Evolutionary conservation across 495 filamentous ascomycete genomes (phyloP).

Genomic region (Podospora tetraspora): DNA sequence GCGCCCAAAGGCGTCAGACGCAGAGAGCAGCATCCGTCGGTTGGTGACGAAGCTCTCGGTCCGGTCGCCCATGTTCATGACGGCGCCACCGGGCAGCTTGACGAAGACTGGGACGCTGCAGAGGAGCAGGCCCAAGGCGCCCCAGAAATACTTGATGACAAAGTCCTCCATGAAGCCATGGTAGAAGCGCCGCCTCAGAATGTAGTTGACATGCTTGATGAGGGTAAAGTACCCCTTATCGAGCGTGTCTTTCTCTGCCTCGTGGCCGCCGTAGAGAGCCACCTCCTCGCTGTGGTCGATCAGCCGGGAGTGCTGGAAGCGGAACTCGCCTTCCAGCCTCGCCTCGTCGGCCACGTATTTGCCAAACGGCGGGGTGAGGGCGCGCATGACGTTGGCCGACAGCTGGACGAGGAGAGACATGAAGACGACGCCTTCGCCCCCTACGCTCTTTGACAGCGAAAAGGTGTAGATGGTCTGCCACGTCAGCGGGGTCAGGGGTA

Average conservation of each 20-base stretch:
- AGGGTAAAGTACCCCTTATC: slow-evolving; percentile 98
- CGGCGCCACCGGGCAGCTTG: slow-evolving; percentile 66
- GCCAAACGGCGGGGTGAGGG: slow-evolving; percentile 93
- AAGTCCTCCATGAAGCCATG: slow-evolving; percentile 99
- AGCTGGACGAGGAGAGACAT: slow-evolving; percentile 92
- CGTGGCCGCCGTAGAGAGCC: slow-evolving; percentile 87
- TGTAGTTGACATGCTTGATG: slow-evolving; percentile 98
- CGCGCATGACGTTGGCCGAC: slow-evolving; percentile 88
- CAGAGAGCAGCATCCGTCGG: slow-evolving; percentile 79
- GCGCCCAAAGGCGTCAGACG: slow-evolving; percentile 92
- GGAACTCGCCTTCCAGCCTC: slow-evolving; percentile 88
- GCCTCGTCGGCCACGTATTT: slow-evolving; percentile 98
- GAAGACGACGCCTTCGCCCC: slow-evolving; percentile 87
- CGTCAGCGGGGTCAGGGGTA: slow-evolving; percentile 17
- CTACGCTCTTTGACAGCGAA: slow-evolving; percentile 85
- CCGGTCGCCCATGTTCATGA: slow-evolving; percentile 76
- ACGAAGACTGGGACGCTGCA: slow-evolving; percentile 96
- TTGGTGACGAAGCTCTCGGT: slow-evolving; percentile 97
- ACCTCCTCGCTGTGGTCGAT: slow-evolving; percentile 96
- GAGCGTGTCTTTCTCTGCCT: slow-evolving; percentile 92
- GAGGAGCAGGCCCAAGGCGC: slow-evolving; percentile 84
- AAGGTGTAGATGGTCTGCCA: slow-evolving; percentile 77
- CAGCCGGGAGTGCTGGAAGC: slow-evolving; percentile 87
- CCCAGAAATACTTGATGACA: slow-evolving; percentile 99
- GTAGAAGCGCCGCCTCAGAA: slow-evolving; percentile 80